Percentiles rank a stretch among this genome's conserved stretches.
Conservation (phyloP, 2,329 filamentous ascomycete genomes). For the Paecilomyces sp. region DNA sequence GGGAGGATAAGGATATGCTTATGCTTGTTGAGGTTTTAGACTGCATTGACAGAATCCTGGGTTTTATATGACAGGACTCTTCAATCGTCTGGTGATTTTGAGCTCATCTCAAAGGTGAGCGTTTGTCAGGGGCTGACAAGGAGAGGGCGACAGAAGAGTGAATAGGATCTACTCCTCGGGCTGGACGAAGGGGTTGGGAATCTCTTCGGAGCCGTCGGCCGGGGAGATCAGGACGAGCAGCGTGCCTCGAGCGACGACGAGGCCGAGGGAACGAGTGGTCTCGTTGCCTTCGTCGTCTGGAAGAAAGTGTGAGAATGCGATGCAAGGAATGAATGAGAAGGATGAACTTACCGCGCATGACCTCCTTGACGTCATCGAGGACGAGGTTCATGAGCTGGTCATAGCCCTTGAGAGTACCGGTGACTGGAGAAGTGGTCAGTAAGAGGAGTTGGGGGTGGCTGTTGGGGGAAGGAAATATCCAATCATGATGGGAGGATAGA, state of each 20-base stretch:
- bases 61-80: too few relatives aligned
- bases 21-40: neutral
- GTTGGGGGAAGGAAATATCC: too few relatives aligned
- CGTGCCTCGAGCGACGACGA: slow-evolving; percentile 87
- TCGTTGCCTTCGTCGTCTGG: slow-evolving; percentile 90
- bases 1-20: too few relatives aligned
- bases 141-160: neutral
- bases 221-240: slow-evolving; percentile 89
- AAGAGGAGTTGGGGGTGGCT: neutral
- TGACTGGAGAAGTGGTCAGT: slow-evolving; percentile 49
- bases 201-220: slow-evolving; percentile 89
- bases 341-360: slow-evolving; percentile 63
- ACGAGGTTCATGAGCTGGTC: slow-evolving; percentile 98
- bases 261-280: slow-evolving; percentile 68
- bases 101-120: neutral
- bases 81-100: neutral
- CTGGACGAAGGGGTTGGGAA: slow-evolving; percentile 85
- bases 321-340: neutral
- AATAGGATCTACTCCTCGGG: slow-evolving; percentile 51
- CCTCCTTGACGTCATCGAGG: slow-evolving; percentile 86
- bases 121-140: neutral
- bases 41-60: neutral
- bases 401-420: slow-evolving; percentile 85
- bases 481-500: too few relatives aligned
- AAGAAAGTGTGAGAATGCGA: neutral